phyloP scores from a whole-genome alignment of 129 eudicot species.

The Saussurea involucrata region DNA sequence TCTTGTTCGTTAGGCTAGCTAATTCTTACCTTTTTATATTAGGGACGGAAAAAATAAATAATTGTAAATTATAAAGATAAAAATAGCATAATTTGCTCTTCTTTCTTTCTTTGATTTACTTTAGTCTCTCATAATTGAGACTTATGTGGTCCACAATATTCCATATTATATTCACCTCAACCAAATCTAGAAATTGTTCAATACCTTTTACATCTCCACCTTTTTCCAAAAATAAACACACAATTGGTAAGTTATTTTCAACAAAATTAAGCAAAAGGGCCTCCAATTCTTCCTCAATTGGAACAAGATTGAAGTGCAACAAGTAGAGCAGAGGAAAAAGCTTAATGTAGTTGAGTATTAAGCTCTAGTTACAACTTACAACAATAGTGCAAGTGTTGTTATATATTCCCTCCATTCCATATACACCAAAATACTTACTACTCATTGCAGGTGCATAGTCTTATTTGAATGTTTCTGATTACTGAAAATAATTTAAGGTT shows the following conservation, averaged over 20 bases:
- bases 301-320: neutral
- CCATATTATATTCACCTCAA: neutral
- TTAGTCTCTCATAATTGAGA: neutral
- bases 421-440: constrained; percentile 16
- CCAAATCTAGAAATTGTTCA: neutral
- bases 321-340: neutral
- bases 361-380: constrained; percentile 26
- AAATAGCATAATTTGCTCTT: neutral
- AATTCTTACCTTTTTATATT: too few relatives aligned
- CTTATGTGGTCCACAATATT: neutral
- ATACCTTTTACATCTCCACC: neutral
- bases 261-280: neutral
- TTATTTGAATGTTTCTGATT: constrained; percentile 12
- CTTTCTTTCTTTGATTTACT: neutral
- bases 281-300: neutral
- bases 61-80: too few relatives aligned
- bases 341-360: constrained; percentile 12
- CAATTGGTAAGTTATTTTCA: neutral
- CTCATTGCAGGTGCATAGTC: constrained; percentile 3
- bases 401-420: constrained; percentile 23
- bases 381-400: constrained; percentile 25
- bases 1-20: too few relatives aligned
- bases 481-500: constrained; percentile 4
- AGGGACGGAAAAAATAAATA: too few relatives aligned
- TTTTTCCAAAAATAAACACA: neutral